A percentile compares a stretch with the other conserved stretches of the same genome.
These are phyloP conservation scores for Apiotrichum veenhuisii DNA, from an alignment of 1,284 basidiomycete species.

Conservation along the genomic window DNA sequence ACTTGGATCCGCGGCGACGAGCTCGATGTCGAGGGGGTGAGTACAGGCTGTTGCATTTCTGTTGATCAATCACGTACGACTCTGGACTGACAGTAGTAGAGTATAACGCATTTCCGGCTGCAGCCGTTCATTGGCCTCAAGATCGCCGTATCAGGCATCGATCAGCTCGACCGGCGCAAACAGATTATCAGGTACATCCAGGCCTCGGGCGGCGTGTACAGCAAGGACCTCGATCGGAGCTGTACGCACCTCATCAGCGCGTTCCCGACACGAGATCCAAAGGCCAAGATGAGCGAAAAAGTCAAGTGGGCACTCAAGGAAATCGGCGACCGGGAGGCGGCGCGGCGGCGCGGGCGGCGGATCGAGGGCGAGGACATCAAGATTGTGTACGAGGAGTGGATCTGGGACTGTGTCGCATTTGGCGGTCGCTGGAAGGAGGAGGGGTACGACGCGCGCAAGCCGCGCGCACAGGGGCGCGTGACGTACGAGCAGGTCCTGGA, in stretches of 20 bases:
- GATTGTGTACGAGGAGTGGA: slow-evolving; percentile 47
- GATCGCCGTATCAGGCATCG: slow-evolving; percentile 42
- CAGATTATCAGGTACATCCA: slow-evolving; percentile 37
- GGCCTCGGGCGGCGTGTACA: slow-evolving; percentile 39
- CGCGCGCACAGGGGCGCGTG: slow-evolving; percentile 26
- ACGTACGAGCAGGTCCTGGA: slow-evolving; percentile 31
- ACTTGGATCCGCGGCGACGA: slow-evolving; percentile 32
- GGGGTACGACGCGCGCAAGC: slow-evolving; percentile 41
- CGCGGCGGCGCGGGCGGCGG: slow-evolving; percentile 29
- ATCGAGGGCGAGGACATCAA: slow-evolving; percentile 32
- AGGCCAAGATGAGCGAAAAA: slow-evolving; percentile 37
- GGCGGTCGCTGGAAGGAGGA: slow-evolving; percentile 45
- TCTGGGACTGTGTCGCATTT: slow-evolving; percentile 49
- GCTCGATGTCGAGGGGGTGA: slow-evolving; percentile 25
- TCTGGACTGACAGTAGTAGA: slow-evolving; percentile 10
- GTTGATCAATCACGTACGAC: not conserved
- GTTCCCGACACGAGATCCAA: slow-evolving; percentile 31
- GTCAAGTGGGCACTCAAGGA: slow-evolving; percentile 44
- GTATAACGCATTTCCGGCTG: slow-evolving; percentile 26
- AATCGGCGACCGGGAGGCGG: slow-evolving; percentile 27
- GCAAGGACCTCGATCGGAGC: slow-evolving; percentile 41
- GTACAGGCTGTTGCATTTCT: not conserved
- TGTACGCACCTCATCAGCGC: slow-evolving; percentile 47
- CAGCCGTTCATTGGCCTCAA: slow-evolving; percentile 37
- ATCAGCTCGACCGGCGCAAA: slow-evolving; percentile 42